Percentiles rank a stretch among this genome's conserved stretches.
Conservation (phyloP, 176 grass and related monocot species). For the Bromus sterilis region DNA sequence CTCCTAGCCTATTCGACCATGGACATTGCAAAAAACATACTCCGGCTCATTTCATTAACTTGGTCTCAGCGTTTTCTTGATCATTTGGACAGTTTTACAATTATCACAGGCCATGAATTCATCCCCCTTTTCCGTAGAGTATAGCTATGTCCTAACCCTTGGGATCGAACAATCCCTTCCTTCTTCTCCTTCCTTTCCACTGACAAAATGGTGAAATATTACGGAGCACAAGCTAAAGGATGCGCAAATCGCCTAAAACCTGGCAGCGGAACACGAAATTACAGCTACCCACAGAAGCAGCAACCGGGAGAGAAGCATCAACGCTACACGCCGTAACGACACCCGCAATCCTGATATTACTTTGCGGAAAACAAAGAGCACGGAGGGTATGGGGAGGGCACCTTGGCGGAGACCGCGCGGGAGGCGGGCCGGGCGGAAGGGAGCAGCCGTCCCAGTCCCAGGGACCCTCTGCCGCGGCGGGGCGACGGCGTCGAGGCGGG, state of each 20-base stretch:
- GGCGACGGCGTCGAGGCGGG: background rate
- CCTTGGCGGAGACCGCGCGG: conserved; percentile 36
- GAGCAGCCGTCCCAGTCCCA: background rate
- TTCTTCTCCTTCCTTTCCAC: background rate
- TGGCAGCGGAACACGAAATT: background rate
- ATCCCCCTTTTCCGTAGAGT: background rate
- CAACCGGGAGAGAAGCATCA: background rate
- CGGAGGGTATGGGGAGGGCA: background rate
- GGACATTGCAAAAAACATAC: background rate
- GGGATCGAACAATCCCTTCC: background rate
- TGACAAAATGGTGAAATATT: too few species aligned
- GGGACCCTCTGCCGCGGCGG: background rate
- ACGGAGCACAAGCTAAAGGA: background rate
- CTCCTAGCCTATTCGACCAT: background rate
- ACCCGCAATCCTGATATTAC: too few species aligned
- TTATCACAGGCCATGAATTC: background rate
- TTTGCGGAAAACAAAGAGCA: background rate
- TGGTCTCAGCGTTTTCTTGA: background rate
- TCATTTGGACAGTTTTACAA: background rate
- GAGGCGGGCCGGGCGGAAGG: background rate
- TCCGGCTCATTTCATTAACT: background rate
- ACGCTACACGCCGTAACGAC: too few species aligned
- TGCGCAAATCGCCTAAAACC: background rate
- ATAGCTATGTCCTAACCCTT: background rate
- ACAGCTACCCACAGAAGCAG: background rate